Conservation (phyloP, 2,329 filamentous ascomycete genomes). For the Nemania sp. region DNA sequence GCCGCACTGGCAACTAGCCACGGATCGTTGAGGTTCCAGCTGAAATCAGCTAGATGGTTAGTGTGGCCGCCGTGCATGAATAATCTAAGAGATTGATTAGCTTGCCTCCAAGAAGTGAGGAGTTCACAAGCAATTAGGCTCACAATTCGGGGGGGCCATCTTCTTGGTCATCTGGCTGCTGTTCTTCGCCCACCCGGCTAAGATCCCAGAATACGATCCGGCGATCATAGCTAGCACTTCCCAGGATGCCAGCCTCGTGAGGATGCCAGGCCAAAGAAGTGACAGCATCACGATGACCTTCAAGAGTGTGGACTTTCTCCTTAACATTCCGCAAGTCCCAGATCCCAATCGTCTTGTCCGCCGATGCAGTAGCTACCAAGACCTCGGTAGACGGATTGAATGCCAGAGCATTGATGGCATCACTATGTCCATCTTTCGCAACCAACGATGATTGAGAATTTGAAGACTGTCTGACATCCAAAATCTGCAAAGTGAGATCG, state of each 20-base stretch:
- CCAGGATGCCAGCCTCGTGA: slow-evolving; percentile 82
- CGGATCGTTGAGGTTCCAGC: slow-evolving; percentile 95
- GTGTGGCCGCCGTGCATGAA: slow-evolving; percentile 99
- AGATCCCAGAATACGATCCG: slow-evolving; percentile 97
- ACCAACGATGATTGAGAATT: slow-evolving; percentile 70
- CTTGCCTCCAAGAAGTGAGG: neutral
- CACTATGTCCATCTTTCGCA: slow-evolving; percentile 75
- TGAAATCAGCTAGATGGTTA: slow-evolving; percentile 94
- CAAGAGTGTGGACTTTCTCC: slow-evolving; percentile 84
- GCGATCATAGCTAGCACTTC: slow-evolving; percentile 89
- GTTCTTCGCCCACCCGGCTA: slow-evolving; percentile 88
- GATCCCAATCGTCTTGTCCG: slow-evolving; percentile 90
- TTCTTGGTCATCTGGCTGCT: slow-evolving; percentile 90
- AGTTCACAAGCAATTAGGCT: slow-evolving; percentile 42
- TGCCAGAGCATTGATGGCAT: slow-evolving; percentile 93
- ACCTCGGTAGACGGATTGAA: slow-evolving; percentile 94
- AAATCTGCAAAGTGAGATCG: slow-evolving; percentile 87
- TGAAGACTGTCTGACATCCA: slow-evolving; percentile 76
- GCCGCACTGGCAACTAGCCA: slow-evolving; percentile 96
- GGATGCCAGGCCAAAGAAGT: slow-evolving; percentile 96
- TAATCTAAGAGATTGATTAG: slow-evolving; percentile 56
- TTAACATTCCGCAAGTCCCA: slow-evolving; percentile 95
- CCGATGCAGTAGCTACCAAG: slow-evolving; percentile 87
- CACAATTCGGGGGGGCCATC: slow-evolving; percentile 94
- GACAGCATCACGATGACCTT: slow-evolving; percentile 86